A percentile compares a stretch with the other conserved stretches of the same genome.
phyloP scores from a whole-genome alignment of 768 basidiomycete genomes.

The Trametes cinnabarina region DNA sequence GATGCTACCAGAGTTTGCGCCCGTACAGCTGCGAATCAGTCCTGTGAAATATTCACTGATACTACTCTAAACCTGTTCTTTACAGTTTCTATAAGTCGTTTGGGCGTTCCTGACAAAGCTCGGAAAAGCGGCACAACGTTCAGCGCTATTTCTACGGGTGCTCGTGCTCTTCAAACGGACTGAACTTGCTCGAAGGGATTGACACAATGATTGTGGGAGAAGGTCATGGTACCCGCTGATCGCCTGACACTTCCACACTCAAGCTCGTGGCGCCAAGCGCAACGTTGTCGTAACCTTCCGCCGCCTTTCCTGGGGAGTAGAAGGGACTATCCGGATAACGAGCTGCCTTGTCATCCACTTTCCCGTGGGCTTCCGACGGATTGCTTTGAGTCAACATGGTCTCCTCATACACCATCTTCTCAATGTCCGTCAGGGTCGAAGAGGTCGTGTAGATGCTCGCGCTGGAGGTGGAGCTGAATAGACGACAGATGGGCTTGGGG shows the following conservation, averaged over 20 bases:
- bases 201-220: background rate
- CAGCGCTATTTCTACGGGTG: background rate
- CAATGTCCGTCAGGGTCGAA: slow-evolving; percentile 2
- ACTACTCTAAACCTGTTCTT: no score
- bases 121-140: no score
- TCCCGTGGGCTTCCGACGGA: background rate
- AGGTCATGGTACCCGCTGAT: no score
- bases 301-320: background rate
- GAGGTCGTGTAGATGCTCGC: background rate
- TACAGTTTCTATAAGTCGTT: no score
- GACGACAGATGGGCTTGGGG: slow-evolving; percentile 18
- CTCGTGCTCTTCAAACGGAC: background rate
- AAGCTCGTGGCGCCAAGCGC: background rate
- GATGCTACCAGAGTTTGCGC: no score
- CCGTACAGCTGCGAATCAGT: no score
- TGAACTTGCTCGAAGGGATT: background rate
- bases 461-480: background rate
- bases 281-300: background rate
- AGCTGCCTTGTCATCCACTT: background rate
- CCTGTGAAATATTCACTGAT: no score
- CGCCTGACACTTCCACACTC: background rate
- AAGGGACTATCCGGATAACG: background rate
- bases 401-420: slow-evolving; percentile 3
- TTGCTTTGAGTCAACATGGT: background rate
- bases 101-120: no score